These are phyloP conservation scores for Pyronema domesticum DNA, from an alignment of 495 filamentous ascomycete genomes.

Conservation along the genomic window DNA sequence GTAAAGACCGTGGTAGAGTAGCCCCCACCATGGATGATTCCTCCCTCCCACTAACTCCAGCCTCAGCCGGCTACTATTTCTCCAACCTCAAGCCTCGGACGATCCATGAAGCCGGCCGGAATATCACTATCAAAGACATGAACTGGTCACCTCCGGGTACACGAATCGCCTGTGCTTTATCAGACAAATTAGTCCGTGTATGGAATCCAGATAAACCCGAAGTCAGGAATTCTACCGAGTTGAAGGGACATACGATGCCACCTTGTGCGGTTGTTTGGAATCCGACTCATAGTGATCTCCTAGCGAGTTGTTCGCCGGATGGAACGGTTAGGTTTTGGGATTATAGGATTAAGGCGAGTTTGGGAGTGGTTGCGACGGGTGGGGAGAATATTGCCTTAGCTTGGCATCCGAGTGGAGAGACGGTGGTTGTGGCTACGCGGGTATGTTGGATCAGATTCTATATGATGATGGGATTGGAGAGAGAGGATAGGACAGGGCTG, in stretches of 20 bases:
- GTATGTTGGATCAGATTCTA: slow-evolving; percentile 29
- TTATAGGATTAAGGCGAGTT: slow-evolving; percentile 20
- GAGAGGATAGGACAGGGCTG: slow-evolving; percentile 32
- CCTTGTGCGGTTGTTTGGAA: slow-evolving; percentile 86
- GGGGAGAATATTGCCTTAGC: slow-evolving; percentile 68
- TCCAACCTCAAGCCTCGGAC: neutral
- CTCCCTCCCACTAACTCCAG: neutral
- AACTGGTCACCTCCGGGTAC: slow-evolving; percentile 80
- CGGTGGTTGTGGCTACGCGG: slow-evolving; percentile 69
- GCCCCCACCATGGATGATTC: neutral
- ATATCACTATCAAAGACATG: slow-evolving; percentile 41
- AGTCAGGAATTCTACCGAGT: slow-evolving; percentile 65
- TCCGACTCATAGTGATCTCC: slow-evolving; percentile 67
- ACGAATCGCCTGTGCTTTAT: slow-evolving; percentile 64
- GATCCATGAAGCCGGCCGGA: slow-evolving; percentile 14
- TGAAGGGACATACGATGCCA: slow-evolving; percentile 56
- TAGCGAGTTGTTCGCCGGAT: slow-evolving; percentile 71
- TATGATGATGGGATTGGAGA: neutral
- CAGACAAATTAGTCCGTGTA: slow-evolving; percentile 66
- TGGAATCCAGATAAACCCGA: slow-evolving; percentile 81
- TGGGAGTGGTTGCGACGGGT: slow-evolving; percentile 29
- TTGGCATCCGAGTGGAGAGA: slow-evolving; percentile 75
- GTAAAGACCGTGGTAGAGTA: too few relatives aligned
- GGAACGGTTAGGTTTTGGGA: slow-evolving; percentile 88
- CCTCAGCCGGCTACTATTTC: slow-evolving; percentile 4